Conservation (phyloP, 148 eudicot genomes). For the Nyssa sinensis region DNA sequence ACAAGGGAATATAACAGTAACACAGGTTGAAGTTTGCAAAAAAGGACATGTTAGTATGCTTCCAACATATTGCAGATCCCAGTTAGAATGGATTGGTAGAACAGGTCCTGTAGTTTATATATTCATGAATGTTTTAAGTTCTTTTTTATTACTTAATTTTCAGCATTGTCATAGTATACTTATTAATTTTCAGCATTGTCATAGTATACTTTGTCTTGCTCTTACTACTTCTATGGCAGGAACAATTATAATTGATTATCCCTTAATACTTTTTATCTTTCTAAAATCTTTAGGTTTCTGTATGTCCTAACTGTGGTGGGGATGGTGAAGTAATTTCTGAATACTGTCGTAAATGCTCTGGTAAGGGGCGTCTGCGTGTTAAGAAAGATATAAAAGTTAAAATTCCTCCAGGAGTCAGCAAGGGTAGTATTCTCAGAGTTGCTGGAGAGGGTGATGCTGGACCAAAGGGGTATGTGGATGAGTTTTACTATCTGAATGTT, state of each 20-base stretch:
- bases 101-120: background rate
- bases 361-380: slow-evolving; percentile 83
- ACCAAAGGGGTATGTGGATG: slow-evolving; percentile 76
- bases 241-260: background rate
- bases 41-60: background rate
- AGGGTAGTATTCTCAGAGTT: slow-evolving; percentile 93
- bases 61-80: too few relatives aligned
- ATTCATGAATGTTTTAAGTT: background rate
- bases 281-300: slow-evolving; percentile 63
- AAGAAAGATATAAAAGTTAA: slow-evolving; percentile 91
- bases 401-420: slow-evolving; percentile 97
- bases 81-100: background rate
- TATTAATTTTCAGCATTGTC: background rate
- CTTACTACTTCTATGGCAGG: background rate
- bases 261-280: background rate
- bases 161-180: background rate
- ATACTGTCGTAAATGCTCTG: slow-evolving; percentile 88
- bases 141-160: background rate
- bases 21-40: background rate
- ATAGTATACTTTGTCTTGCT: background rate
- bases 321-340: slow-evolving; percentile 93
- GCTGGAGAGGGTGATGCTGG: slow-evolving; percentile 99
- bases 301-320: slow-evolving; percentile 95
- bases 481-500: slow-evolving; percentile 4
- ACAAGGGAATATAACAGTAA: background rate